Conservation (phyloP, 2,329 filamentous ascomycete species). For the Colletotrichum gloeosporioides region DNA sequence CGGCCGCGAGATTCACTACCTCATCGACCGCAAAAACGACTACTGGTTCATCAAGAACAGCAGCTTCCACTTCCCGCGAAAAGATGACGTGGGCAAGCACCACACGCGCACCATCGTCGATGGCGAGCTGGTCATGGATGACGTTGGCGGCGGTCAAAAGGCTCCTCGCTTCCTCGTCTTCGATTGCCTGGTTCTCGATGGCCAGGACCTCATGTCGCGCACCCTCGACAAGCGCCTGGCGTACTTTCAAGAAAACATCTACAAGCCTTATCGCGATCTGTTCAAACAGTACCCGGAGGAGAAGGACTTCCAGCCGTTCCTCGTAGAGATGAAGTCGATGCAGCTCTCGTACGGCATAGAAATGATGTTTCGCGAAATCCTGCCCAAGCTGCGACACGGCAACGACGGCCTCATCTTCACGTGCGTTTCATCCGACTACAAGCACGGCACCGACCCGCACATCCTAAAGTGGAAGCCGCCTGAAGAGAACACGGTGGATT, state of each 20-base stretch:
- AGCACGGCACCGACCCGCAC: conserved; percentile 87
- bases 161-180: conserved; percentile 90
- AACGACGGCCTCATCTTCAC: conserved; percentile 99
- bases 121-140: conserved; percentile 90
- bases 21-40: conserved; percentile 98
- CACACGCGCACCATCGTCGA: conserved; percentile 86
- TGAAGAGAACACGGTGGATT: conserved; percentile 94
- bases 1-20: conserved; percentile 76
- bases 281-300: conserved; percentile 73
- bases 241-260: conserved; percentile 81
- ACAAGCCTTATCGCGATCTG: conserved; percentile 71
- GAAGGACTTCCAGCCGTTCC: conserved; percentile 74
- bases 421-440: conserved; percentile 86
- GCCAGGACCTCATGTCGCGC: conserved; percentile 75
- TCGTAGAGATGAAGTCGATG: conserved; percentile 86
- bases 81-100: conserved; percentile 68
- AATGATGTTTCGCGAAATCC: conserved; percentile 88
- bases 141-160: conserved; percentile 67
- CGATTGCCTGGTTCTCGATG: conserved; percentile 86
- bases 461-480: conserved; percentile 99
- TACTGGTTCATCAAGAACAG: conserved; percentile 82
- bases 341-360: conserved; percentile 88
- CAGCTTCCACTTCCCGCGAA: conserved; percentile 80
- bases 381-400: conserved; percentile 85
- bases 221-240: conserved; percentile 88